Percentiles rank a stretch among this genome's conserved stretches.
Evolutionary conservation across 148 eudicot species (phyloP).

Genomic region (Pharnaceum exiguum): DNA sequence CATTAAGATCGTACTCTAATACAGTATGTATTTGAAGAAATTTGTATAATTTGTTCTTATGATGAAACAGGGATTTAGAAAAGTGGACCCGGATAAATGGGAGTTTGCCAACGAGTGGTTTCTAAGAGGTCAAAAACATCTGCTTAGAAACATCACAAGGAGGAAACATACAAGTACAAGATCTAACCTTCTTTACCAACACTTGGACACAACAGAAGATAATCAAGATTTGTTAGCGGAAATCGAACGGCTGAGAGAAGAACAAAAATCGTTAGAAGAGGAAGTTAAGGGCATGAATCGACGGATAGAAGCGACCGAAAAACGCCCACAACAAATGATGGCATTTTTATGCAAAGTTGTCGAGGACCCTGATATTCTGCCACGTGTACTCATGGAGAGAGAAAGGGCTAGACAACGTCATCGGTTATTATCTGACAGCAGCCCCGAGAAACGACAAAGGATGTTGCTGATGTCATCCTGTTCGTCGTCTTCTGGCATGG

Average conservation of each 20-base stretch:
- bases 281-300: slow-evolving; percentile 54
- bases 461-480: slow-evolving; percentile 30
- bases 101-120: slow-evolving; percentile 79
- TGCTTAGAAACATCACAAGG: slow-evolving; percentile 50
- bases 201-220: slow-evolving; percentile 31
- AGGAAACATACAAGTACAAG: slow-evolving; percentile 30
- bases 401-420: slow-evolving; percentile 9
- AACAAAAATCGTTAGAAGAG: slow-evolving; percentile 51
- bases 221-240: slow-evolving; percentile 39
- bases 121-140: slow-evolving; percentile 54
- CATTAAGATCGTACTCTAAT: too few species aligned
- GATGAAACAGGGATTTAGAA: too few species aligned
- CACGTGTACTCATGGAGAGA: slow-evolving; percentile 48
- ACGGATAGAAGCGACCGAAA: slow-evolving; percentile 66
- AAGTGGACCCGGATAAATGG: slow-evolving; percentile 69
- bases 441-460: slow-evolving; percentile 45
- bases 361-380: slow-evolving; percentile 61
- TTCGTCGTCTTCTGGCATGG: slow-evolving; percentile 18
- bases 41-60: too few species aligned
- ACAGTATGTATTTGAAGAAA: too few species aligned
- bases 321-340: slow-evolving; percentile 88
- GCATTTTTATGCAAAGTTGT: slow-evolving; percentile 53
- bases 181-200: slow-evolving; percentile 7
- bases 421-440: background rate
- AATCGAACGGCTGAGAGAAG: slow-evolving; percentile 51